A percentile compares a stretch with the other conserved stretches of the same genome.
Evolutionary conservation across 768 basidiomycete species (phyloP).

Genomic region (Thelephora aurantiotincta): DNA sequence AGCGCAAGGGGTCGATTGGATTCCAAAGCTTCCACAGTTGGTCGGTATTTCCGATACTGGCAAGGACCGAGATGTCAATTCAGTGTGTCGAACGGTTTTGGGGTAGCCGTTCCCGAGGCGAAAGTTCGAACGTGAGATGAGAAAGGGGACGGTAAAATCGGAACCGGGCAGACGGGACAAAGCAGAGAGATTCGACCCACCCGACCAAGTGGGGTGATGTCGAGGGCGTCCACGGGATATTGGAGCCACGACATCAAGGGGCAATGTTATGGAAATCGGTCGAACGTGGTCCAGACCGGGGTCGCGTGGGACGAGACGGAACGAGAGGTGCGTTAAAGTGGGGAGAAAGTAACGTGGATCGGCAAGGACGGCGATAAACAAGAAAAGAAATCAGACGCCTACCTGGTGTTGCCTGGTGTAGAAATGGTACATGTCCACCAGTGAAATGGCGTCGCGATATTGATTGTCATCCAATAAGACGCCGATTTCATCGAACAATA

Average conservation of each 20-base stretch:
- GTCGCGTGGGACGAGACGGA: too few relatives aligned
- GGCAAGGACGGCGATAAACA: conserved; percentile 3
- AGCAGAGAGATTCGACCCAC: too few relatives aligned
- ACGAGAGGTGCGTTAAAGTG: too few relatives aligned
- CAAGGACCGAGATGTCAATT: background rate
- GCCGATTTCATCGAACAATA: conserved; percentile 88
- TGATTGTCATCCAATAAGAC: conserved; percentile 87
- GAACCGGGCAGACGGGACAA: too few relatives aligned
- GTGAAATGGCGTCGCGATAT: conserved; percentile 84
- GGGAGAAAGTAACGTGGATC: background rate
- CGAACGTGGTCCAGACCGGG: too few relatives aligned
- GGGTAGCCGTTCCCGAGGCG: too few relatives aligned
- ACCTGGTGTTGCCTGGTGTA: conserved; percentile 75
- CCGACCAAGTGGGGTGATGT: too few relatives aligned
- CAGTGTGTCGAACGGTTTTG: too few relatives aligned
- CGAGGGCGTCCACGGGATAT: too few relatives aligned
- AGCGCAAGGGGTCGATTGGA: conserved; percentile 52
- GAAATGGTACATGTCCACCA: conserved; percentile 94
- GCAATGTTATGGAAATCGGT: background rate
- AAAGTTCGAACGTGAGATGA: too few relatives aligned
- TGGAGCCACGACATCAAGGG: background rate
- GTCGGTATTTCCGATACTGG: conserved; percentile 77
- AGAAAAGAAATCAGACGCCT: conserved; percentile 9
- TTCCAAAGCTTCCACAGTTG: conserved; percentile 42
- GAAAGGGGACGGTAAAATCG: too few relatives aligned